Conservation (phyloP, 257 asterid genomes). For the Anisodus tanguticus region DNA sequence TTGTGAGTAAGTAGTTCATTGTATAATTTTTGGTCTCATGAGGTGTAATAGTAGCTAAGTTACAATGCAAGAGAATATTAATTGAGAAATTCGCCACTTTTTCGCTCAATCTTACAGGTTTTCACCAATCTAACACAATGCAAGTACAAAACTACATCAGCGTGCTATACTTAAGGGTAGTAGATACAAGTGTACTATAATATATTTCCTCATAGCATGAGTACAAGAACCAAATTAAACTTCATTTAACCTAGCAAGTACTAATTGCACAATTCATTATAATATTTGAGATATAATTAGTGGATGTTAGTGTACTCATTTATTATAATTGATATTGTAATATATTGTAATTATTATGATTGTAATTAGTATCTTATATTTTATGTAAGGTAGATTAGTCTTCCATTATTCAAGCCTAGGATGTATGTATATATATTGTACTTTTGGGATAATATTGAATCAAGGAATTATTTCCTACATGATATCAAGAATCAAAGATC, state of each 20-base stretch:
- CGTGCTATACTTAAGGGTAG: too few relatives aligned
- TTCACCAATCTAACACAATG: not conserved
- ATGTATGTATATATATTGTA: too few relatives aligned
- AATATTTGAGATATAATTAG: not conserved
- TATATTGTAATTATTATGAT: too few relatives aligned
- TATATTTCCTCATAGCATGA: not conserved
- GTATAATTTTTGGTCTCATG: not conserved
- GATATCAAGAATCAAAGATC: too few relatives aligned
- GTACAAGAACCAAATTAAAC: not conserved
- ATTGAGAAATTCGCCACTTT: not conserved
- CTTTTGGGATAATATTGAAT: too few relatives aligned
- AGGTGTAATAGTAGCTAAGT: not conserved
- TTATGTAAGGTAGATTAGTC: too few relatives aligned
- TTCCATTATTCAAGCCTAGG: too few relatives aligned
- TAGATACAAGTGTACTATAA: not conserved
- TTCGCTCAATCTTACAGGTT: not conserved
- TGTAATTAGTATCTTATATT: too few relatives aligned
- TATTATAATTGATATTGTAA: too few relatives aligned
- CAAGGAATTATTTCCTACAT: too few relatives aligned
- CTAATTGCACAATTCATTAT: not conserved
- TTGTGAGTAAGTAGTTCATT: accelerated
- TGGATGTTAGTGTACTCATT: too few relatives aligned
- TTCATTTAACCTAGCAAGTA: not conserved
- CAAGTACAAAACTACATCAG: not conserved
- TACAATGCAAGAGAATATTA: too few relatives aligned